Base-by-base conservation (phyloP, 768 basidiomycete genomes). In the Termitomyces eurrhizus region DNA sequence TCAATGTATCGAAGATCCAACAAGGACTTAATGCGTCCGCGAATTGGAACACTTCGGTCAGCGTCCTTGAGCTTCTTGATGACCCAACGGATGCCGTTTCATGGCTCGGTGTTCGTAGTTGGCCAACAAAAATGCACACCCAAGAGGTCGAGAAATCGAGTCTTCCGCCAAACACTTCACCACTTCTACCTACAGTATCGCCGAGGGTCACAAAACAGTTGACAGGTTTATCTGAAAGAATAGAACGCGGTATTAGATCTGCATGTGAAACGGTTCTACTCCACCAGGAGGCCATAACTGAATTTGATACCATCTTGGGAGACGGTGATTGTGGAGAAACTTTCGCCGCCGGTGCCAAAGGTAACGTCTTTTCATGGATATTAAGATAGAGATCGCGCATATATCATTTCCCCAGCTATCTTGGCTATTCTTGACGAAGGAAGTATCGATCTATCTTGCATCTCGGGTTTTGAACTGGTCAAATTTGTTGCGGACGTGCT, bases 311-410 rank as follows among this genome's bases (percentile, higher is more conserved):
- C 9, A 73, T 86, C 32, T 76, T 82, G 8, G 85, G 86, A 32
- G 86, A 88, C 69, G 86, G 85, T 7, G 85, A 87, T 66, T 85
- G 84, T 51, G 85, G 86, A 9, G 72, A 80, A 42, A 86, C 84
- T 7, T 83, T 86, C 61, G 75, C 80, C 9, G 72, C 78, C 3
- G 85, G 86, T 11, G 77, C 77, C 7, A 69, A 61, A 70, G 75
- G 73, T 75, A 53, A 11, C 46, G 48, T 36, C 5, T 39, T 37
- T 7, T 42, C 4, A 3, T 7, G 13, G 7, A 21, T 14, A 7
- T 12, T 6, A 8, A 39, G 11, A 18, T 13, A 8, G 26, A 50
- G 21, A 39, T 12, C 18, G 0, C 45, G 46, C 42, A 24, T 21
- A 4, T 56, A n/a, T 41, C 53, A 45, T n/a, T 14, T 7, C 9